Evolutionary conservation across 2,329 filamentous ascomycete genomes (phyloP), one percentile per base, ranked within the genome.

Genomic region (Colletotrichum cuscutae): DNA sequence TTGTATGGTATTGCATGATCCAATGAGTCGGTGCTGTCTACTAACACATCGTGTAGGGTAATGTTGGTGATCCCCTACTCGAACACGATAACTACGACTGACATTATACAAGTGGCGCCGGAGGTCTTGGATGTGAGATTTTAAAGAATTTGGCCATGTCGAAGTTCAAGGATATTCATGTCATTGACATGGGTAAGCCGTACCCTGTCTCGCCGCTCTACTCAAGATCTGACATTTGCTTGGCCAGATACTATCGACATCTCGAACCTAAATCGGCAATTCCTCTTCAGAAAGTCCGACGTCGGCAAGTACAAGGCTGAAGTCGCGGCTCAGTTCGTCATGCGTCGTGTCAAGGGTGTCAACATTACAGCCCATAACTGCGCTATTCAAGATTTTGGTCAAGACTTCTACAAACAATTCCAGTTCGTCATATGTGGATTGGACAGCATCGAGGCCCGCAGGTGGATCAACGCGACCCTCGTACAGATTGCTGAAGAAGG

Each of bases 381-480:
- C 78, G 94, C 93, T 80, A 99, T 99, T 77, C 97, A 99, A 82
- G 97, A 99, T 83, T 97, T 97, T 79, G 95, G 98, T 80, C 94
- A 97, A 79, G 92, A 93, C 72, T 99, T 98, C 82, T 99, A 99
- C 84, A 95, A 95, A 91, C 95, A 98, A 79, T 99, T 99, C 83
- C 94, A 95, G 81, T 89, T 98, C 69, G 90, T 99, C 60, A 91
- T 99, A 58, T 99, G 97, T 81, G 97, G 97, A 1, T 87, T 99
- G 26, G 97, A 99, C 87, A 98, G 95, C 81, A 97, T 99, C 77
- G 97, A 99, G 84, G 97, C 97, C 53, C 90, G 97, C n/a, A 90
- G 97, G 73, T 99, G 97, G 97, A 99, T 99, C 83, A 99, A 99
- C 81, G 93, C 95, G 65, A 98, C 93, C 22, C 87, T 99, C 4